Conservation (phyloP, 805 yeast genomes). For the Wickerhamomyces canadensis region DNA sequence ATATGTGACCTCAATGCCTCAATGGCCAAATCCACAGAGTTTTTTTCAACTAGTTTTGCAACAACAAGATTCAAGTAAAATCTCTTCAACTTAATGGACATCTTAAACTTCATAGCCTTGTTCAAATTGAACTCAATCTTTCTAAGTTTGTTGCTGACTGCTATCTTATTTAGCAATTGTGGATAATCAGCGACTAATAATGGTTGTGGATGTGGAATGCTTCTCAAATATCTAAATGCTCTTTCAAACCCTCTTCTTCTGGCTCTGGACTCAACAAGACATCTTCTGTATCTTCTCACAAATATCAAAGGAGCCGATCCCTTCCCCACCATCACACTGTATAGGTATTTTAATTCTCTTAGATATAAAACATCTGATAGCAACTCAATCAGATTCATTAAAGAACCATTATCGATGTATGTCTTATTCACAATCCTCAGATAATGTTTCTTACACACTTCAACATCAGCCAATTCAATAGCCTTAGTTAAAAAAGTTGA, state of each 20-base stretch:
- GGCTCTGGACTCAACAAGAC: constrained; percentile 9
- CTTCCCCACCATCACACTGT: constrained; percentile 2
- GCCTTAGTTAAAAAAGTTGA: constrained; percentile 8
- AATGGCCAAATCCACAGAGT: constrained; percentile 3
- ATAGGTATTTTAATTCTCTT: constrained; percentile 10
- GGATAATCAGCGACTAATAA: constrained; percentile 14
- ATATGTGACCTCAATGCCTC: constrained; percentile 3
- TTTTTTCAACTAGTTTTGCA: constrained; percentile 7
- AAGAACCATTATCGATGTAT: constrained; percentile 13
- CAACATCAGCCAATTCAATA: constrained; percentile 4
- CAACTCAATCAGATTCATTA: constrained; percentile 11
- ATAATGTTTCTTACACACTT: constrained; percentile 5
- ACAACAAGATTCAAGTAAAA: constrained; percentile 13
- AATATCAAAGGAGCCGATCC: constrained; percentile 2
- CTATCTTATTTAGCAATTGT: constrained; percentile 5
- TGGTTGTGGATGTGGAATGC: constrained; percentile 1
- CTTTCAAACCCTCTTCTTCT: constrained; percentile 5
- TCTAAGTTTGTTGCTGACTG: constrained; percentile 5
- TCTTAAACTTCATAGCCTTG: constrained; percentile 1
- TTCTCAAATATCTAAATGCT: constrained; percentile 7
- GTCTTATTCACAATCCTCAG: constrained; percentile 4
- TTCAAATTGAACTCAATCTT: constrained; percentile 3
- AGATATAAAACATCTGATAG: constrained; percentile 2
- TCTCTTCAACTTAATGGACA: constrained; percentile 5
- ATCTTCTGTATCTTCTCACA: constrained; percentile 4